phyloP scores from a whole-genome alignment of 2,329 filamentous ascomycete genomes.

The Nothophaeocryptopus gaeumannii region DNA sequence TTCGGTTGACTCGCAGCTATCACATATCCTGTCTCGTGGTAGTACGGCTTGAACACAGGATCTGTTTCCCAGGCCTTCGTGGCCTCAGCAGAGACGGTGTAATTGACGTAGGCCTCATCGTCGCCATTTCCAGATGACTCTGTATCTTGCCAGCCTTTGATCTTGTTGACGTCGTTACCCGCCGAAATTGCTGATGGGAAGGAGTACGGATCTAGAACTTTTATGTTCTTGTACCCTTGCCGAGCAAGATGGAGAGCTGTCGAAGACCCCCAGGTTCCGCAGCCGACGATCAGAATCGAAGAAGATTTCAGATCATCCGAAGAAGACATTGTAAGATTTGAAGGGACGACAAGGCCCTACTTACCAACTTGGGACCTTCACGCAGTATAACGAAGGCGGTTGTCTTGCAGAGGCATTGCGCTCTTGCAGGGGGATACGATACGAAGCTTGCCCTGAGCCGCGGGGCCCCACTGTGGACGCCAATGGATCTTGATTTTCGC shows the following conservation, averaged over 20 bases:
- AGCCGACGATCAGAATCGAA: slow-evolving; percentile 46
- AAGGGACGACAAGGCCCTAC: no score
- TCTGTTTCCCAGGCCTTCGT: slow-evolving; percentile 46
- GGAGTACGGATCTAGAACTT: slow-evolving; percentile 47
- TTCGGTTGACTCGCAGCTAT: slow-evolving; percentile 44
- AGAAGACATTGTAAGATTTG: not conserved
- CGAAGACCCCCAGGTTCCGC: slow-evolving; percentile 52
- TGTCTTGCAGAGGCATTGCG: no score
- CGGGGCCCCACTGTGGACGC: no score
- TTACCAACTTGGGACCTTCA: no score
- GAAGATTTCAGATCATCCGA: slow-evolving; percentile 1
- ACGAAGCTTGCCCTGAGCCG: no score
- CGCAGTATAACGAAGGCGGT: no score
- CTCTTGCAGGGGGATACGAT: no score
- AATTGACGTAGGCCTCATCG: slow-evolving; percentile 38
- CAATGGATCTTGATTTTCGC: not conserved
- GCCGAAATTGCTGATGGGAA: slow-evolving; percentile 49
- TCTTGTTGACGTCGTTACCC: slow-evolving; percentile 53
- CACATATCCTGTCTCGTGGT: slow-evolving; percentile 50
- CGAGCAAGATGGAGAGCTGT: slow-evolving; percentile 54
- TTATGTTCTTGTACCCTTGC: slow-evolving; percentile 50
- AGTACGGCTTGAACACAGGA: slow-evolving; percentile 43
- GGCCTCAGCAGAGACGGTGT: slow-evolving; percentile 35
- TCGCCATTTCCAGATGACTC: slow-evolving; percentile 28
- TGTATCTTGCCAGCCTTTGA: slow-evolving; percentile 28